Base-by-base conservation (phyloP, 2,329 filamentous ascomycete genomes). In the Myrmaecium sp. region DNA sequence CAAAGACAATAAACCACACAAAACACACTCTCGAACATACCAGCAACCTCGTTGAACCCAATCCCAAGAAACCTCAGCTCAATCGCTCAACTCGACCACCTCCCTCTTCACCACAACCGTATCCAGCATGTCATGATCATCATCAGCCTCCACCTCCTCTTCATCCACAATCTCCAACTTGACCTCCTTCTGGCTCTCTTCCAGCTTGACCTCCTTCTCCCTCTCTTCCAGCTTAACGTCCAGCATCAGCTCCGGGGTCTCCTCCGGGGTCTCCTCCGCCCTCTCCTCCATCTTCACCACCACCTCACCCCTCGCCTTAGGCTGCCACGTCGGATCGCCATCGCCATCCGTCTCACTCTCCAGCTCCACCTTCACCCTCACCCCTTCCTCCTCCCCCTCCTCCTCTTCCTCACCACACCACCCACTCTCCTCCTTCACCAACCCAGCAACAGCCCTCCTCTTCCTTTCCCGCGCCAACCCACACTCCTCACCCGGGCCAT, bases 81-180 rank as follows among this genome's bases (percentile, higher is more conserved):
- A n/a, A n/a, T n/a, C n/a, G n/a, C n/a, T n/a, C n/a, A n/a, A n/a
- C n/a, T n/a, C n/a, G n/a, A n/a, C n/a, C n/a, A n/a, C n/a, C n/a
- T n/a, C n/a, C n/a, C n/a, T n/a, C n/a, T n/a, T n/a, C n/a, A n/a
- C n/a, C n/a, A n/a, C n/a, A n/a, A n/a, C n/a, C n/a, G n/a, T n/a
- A n/a, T n/a, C n/a, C n/a, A n/a, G n/a, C n/a, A n/a, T n/a, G n/a
- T 23, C 21, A 8, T 17, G 17, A 9, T 30, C 17, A 13, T 14
- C 11, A 17, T 17, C n/a, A 3, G 14, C 12, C 7, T 21, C 17
- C 18, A 17, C 28, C 21, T 30, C 21, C 6, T 15, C 21, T 9
- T 26, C 14, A 6, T 19, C 14, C 13, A 25, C 25, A 5, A 7
- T 4, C 12, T 30, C 25, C 18, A 23, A 14, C 28, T 27, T 27